These are phyloP conservation scores for Lentinula sp. DNA, from an alignment of 768 basidiomycete genomes.

Conservation along the genomic window DNA sequence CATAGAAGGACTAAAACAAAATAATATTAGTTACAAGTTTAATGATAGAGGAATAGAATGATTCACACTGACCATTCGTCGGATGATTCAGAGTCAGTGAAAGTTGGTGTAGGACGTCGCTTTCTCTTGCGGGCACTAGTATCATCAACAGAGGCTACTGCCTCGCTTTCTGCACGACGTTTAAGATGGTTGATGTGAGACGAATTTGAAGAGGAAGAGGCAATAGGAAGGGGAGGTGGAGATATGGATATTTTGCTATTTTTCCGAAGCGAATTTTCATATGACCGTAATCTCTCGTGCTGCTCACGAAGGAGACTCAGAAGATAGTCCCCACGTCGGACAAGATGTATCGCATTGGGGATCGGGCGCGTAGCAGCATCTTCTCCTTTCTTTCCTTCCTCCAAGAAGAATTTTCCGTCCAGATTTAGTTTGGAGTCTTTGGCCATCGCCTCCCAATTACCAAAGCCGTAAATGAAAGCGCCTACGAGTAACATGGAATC, in stretches of 20 bases:
- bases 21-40: slow-evolving; percentile 4
- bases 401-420: slow-evolving; percentile 93
- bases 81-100: slow-evolving; percentile 90
- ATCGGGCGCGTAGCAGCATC: slow-evolving; percentile 81
- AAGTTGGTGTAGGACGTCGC: slow-evolving; percentile 92
- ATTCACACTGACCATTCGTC: slow-evolving; percentile 74
- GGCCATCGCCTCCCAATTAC: slow-evolving; percentile 93
- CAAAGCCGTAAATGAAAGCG: slow-evolving; percentile 90
- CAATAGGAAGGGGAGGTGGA: slow-evolving; percentile 66
- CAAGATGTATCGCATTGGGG: slow-evolving; percentile 96
- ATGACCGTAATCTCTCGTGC: slow-evolving; percentile 86
- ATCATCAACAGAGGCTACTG: slow-evolving; percentile 76
- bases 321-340: slow-evolving; percentile 93
- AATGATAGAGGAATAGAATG: neutral
- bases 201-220: slow-evolving; percentile 50
- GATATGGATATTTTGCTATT: slow-evolving; percentile 71
- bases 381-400: slow-evolving; percentile 94
- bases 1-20: slow-evolving; percentile 75
- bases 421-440: slow-evolving; percentile 82
- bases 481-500: slow-evolving; percentile 95
- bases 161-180: slow-evolving; percentile 81
- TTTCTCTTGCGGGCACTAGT: slow-evolving; percentile 70
- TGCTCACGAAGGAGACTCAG: slow-evolving; percentile 78
- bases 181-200: slow-evolving; percentile 56
- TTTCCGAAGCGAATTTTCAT: slow-evolving; percentile 72